Conservation (phyloP, 805 yeast species). For the Candida rishiriensis region DNA sequence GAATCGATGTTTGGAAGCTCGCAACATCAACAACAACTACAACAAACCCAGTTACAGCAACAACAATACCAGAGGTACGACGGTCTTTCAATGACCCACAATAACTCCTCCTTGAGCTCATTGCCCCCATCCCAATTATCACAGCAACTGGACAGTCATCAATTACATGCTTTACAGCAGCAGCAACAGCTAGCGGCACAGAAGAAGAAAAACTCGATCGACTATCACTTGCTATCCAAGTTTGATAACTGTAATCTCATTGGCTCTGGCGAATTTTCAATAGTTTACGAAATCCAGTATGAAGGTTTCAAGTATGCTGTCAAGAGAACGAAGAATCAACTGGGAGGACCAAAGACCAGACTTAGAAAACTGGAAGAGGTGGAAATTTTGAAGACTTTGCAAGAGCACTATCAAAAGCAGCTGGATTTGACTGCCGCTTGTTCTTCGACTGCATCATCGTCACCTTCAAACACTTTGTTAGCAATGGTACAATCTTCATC, state of each 20-base stretch:
- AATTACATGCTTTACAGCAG: constrained; percentile 1
- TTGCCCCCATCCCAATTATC: constrained; percentile 13
- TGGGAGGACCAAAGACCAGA: constrained; percentile 54
- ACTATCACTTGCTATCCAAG: constrained; percentile 42
- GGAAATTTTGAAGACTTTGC: constrained; percentile 50
- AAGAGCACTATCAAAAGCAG: constrained; percentile 31
- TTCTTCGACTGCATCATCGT: no score
- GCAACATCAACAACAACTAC: neutral
- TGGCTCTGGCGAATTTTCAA: constrained; percentile 87
- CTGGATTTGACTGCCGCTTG: neutral
- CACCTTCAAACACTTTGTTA: no score
- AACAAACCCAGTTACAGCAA: no score
- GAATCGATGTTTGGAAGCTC: constrained; percentile 16
- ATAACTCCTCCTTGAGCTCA: constrained; percentile 12
- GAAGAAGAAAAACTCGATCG: constrained; percentile 22
- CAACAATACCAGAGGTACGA: constrained; percentile 6
- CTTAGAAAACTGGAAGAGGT: constrained; percentile 70
- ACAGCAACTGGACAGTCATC: constrained; percentile 8
- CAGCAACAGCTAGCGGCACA: constrained; percentile 4
- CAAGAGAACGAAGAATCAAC: constrained; percentile 72
- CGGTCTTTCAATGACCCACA: constrained; percentile 6
- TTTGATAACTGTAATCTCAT: constrained; percentile 65
- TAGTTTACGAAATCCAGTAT: constrained; percentile 77
- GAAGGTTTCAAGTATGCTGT: constrained; percentile 75
- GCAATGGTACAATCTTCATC: neutral